phyloP scores from a whole-genome alignment of 2,329 filamentous ascomycete genomes.

The Aspergillus jensenii region DNA sequence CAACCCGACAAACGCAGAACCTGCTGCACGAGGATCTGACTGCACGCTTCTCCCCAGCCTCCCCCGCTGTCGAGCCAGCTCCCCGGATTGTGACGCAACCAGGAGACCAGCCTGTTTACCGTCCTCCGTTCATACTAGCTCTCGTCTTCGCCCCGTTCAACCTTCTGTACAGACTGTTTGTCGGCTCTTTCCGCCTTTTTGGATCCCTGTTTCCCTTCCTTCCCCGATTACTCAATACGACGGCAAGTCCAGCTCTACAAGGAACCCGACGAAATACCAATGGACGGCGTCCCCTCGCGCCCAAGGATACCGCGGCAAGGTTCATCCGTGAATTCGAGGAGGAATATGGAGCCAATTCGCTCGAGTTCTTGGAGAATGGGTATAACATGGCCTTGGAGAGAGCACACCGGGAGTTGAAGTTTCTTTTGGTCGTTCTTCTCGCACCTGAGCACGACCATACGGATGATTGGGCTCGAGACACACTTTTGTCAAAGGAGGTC shows the following conservation, averaged over 20 bases:
- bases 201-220: conserved; percentile 79
- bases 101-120: conserved; percentile 62
- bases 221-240: conserved; percentile 57
- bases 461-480: conserved; percentile 75
- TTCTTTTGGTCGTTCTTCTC: conserved; percentile 81
- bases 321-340: conserved; percentile 95
- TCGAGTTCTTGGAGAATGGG: conserved; percentile 83
- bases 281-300: conserved; percentile 73
- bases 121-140: conserved; percentile 72
- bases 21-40: conserved; percentile 54
- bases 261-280: conserved; percentile 57
- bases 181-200: conserved; percentile 67
- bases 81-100: conserved; percentile 81
- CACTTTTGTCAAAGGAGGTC: conserved; percentile 74
- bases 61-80: conserved; percentile 63
- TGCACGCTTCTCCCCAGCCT: conserved; percentile 30
- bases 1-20: conserved; percentile 69
- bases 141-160: conserved; percentile 80
- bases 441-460: conserved; percentile 96
- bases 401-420: conserved; percentile 88
- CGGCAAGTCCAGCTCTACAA: conserved; percentile 50
- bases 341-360: conserved; percentile 67
- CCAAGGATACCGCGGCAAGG: conserved; percentile 81
- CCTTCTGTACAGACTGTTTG: conserved; percentile 70
- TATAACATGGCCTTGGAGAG: conserved; percentile 89